A percentile compares a stretch with the other conserved stretches of the same genome.
These are phyloP conservation scores for Brassica nigra DNA, from an alignment of 345 rosid genomes.

Conservation along the genomic window DNA sequence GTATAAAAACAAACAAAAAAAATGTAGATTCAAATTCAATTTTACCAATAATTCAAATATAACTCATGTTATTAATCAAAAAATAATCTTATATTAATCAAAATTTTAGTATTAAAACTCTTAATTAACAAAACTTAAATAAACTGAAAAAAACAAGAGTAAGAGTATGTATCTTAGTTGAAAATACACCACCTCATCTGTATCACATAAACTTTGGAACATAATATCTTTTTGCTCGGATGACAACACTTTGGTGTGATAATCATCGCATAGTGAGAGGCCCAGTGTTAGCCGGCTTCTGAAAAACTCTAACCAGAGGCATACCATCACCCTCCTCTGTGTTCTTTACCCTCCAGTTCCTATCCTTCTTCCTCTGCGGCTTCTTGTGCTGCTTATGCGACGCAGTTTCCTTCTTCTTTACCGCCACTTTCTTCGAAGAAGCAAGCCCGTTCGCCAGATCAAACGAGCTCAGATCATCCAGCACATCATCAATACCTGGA, in stretches of 20 bases:
- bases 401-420: conserved; percentile 48
- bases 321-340: conserved; percentile 47
- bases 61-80: too few species aligned
- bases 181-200: background rate
- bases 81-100: too few species aligned
- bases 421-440: conserved; percentile 45
- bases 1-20: too few species aligned
- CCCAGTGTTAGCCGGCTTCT: conserved; percentile 59
- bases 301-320: conserved; percentile 68
- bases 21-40: too few species aligned
- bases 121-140: too few species aligned
- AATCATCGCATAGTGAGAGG: conserved; percentile 47
- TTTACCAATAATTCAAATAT: too few species aligned
- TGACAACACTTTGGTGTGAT: background rate
- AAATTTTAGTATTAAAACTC: too few species aligned
- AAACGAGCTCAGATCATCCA: conserved; percentile 73
- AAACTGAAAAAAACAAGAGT: too few species aligned
- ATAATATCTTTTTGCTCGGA: conserved; percentile 7
- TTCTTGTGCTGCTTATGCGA: conserved; percentile 81
- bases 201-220: conserved; percentile 1
- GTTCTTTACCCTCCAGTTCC: conserved; percentile 67
- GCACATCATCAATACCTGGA: conserved; percentile 54
- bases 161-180: background rate
- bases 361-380: conserved; percentile 82
- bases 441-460: conserved; percentile 71